Conservation (phyloP, 345 rosid species). For the Turnera subulata region DNA sequence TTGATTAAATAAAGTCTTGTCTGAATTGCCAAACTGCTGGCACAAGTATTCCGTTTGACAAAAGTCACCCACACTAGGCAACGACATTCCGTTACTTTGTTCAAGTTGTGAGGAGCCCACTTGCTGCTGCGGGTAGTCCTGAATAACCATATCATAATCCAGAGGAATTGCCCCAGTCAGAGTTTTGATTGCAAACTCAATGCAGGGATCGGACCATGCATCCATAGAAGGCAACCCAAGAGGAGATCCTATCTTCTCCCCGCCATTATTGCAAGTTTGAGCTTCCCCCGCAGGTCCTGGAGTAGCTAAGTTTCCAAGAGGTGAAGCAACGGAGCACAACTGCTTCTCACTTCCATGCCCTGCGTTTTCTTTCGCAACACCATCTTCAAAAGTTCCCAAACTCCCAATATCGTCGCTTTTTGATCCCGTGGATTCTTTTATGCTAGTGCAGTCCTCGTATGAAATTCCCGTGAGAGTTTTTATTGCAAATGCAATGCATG, state of each 20-base stretch:
- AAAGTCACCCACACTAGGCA: constrained; percentile 30
- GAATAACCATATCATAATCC: constrained; percentile 34
- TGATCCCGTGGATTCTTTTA: constrained; percentile 31
- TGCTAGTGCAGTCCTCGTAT: constrained; percentile 33
- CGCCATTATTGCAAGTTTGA: constrained; percentile 9
- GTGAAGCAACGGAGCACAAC: constrained; percentile 14
- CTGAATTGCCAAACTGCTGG: constrained; percentile 34
- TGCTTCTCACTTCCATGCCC: constrained; percentile 15
- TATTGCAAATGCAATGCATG: constrained; percentile 97
- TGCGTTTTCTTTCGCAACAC: constrained; percentile 13
- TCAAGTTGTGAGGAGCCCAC: too few species aligned
- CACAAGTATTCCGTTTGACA: constrained; percentile 32
- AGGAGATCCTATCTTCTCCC: constrained; percentile 27
- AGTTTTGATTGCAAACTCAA: constrained; percentile 90
- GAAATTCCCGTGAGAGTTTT: constrained; percentile 75
- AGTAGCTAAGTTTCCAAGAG: constrained; percentile 9
- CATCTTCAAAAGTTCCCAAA: constrained; percentile 17
- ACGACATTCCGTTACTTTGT: too few species aligned
- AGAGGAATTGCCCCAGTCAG: constrained; percentile 76
- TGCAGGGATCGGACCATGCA: constrained; percentile 85
- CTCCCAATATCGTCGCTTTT: constrained; percentile 22
- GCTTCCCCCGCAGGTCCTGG: constrained; percentile 18
- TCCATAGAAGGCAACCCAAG: constrained; percentile 35
- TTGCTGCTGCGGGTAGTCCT: constrained; percentile 34
- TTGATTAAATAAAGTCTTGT: too few species aligned